Evolutionary conservation across 192 early-diverging fungal genomes (phyloP), one percentile per base, ranked within the genome.

Genomic region (Mortierella antarctica): DNA sequence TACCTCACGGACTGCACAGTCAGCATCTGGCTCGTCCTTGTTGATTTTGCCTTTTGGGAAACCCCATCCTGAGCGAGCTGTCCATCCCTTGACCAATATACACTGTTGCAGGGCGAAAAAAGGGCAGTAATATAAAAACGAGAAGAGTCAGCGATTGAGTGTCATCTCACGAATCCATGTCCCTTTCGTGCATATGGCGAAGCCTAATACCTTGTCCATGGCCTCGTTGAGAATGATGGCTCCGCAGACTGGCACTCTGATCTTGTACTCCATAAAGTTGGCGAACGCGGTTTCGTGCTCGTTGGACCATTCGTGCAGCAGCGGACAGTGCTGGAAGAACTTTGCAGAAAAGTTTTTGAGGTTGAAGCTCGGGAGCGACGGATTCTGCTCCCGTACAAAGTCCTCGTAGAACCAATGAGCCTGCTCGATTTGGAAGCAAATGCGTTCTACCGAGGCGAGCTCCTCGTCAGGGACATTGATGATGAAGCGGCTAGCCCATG

Each of bases 391-490:
- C 62, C 97, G 89, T n/a, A 96, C 89, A 89, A 98, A 98, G 83
- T 99, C 98, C 75, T 97, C 95, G 84, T 98, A 99, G 83, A 94
- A 98, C 98, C 98, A 99, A 77, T 97, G 96, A 10, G 98, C 98
- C 83, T 96, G 96, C 80, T 99, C 98, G 44, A 99, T 97, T 85
- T 99, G 98, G 75, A 99, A 99, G 68, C 94, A 97, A 64, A 99
- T 96, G 12, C 98, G 88, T 70, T 96, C 96, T n/a, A 98, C 90
- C n/a, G 95, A 93, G 10, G 91, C 79, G 12, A 98, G 86, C 84
- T 99, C 98, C 83, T 96, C 97, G 46, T 96, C 92, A 10, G 98
- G 98, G 8, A 99, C 92, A 83, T 99, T 99, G 83, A 99, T 96
- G 68, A 99, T 97, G 86, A 99, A 99, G n/a, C 98, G 96, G 83